Percentiles rank a stretch among this genome's conserved stretches.
phyloP scores from a whole-genome alignment of 139 green algal genomes.

The Auxenochlorella pyrenoidosa region DNA sequence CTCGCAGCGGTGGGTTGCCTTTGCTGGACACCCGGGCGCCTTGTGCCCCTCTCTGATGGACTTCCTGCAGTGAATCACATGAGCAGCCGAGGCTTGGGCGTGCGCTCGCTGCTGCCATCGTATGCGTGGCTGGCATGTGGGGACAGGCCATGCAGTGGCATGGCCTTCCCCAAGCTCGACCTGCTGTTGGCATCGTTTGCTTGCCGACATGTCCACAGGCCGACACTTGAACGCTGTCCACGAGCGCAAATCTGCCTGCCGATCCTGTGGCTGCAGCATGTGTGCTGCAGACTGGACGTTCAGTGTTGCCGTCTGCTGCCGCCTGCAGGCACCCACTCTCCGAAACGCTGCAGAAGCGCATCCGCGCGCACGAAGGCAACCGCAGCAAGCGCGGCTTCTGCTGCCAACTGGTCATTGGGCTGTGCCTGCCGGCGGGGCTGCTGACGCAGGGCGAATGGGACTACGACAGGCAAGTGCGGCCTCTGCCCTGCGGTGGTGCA shows the following conservation, averaged over 20 bases:
- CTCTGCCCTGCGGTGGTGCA: no score
- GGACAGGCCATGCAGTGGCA: no score
- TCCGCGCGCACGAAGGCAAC: neutral
- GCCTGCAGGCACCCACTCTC: neutral
- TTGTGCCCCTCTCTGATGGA: neutral
- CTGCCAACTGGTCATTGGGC: neutral
- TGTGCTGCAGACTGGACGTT: no score
- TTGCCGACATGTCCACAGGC: no score
- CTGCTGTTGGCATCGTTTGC: no score
- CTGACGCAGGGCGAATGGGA: neutral
- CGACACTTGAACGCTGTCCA: no score
- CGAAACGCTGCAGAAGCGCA: neutral
- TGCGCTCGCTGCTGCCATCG: no score
- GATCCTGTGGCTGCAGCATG: no score
- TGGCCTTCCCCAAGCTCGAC: no score
- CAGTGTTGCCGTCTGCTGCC: neutral
- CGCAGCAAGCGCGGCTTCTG: neutral
- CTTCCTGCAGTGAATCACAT: neutral
- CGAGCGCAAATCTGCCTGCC: no score
- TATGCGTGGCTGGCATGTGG: no score
- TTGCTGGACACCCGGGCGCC: neutral
- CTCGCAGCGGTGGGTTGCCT: neutral
- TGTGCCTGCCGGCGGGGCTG: neutral
- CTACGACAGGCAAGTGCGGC: neutral
- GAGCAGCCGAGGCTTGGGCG: neutral